These are phyloP conservation scores for Arthrobotrys sphaeroides DNA, from an alignment of 2,329 filamentous ascomycete genomes.

Conservation along the genomic window DNA sequence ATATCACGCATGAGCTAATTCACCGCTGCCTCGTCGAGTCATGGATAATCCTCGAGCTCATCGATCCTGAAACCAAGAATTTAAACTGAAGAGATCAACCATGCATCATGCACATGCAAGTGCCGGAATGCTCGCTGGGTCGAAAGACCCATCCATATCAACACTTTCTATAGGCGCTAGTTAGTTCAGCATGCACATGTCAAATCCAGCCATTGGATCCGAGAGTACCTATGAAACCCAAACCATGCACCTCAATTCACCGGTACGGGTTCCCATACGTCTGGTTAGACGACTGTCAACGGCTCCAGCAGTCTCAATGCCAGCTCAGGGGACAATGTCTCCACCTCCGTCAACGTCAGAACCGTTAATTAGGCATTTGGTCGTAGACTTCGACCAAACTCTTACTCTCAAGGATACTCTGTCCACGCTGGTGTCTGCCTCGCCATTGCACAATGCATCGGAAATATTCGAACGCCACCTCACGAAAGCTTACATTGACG, in stretches of 20 bases:
- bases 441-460: constrained; percentile 16
- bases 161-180: constrained; percentile 7
- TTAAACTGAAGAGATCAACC: constrained; percentile 1
- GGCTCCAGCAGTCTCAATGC: background rate
- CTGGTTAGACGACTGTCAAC: constrained; percentile 2
- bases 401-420: constrained; percentile 34
- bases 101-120: constrained; percentile 8
- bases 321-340: background rate
- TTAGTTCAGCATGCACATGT: background rate
- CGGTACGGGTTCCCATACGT: constrained; percentile 20
- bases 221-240: constrained; percentile 1
- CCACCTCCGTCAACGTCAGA: background rate
- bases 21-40: background rate
- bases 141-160: constrained; percentile 3
- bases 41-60: background rate
- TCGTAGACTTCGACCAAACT: constrained; percentile 43
- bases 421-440: constrained; percentile 28
- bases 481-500: constrained; percentile 28
- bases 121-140: constrained; percentile 1
- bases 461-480: constrained; percentile 17
- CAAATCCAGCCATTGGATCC: constrained; percentile 8
- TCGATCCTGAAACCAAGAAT: constrained; percentile 1
- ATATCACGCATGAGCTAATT: background rate
- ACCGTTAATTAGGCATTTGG: constrained; percentile 24
- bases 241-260: constrained; percentile 1